Base-by-base conservation (phyloP, 768 basidiomycete species). In the Trametes gibbosa region DNA sequence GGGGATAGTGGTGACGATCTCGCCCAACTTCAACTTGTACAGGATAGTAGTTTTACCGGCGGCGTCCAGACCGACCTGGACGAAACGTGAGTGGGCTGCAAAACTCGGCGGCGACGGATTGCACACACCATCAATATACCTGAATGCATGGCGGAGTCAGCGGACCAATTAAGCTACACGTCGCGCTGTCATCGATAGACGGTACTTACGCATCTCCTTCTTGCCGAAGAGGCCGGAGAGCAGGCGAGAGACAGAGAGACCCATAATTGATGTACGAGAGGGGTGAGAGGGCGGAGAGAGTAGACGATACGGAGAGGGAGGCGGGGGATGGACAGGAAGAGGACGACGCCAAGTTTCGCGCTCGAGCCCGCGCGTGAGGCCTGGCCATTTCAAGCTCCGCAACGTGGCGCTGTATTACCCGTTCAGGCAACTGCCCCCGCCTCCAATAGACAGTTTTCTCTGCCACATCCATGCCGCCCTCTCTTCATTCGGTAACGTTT, bases 1-100 rank as follows among this genome's bases (percentile, higher is more conserved):
- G 62, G 97, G 97, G 75, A 99, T 99, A 65, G 97, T 99, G 66
- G 97, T 98, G 75, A 99, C 97, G 77, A 98, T 98, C 83, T 99
- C 97, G 76, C 96, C 97, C 57, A 98, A 86, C 82, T 98, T 98
- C 73, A 98, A 84, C 83, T 98, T 99, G 85, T 97, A 99, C 67
- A 99, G 82, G 69, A 98, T 99, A 72, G 91, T 93, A 65, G 95
- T 97, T 79, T 98, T 97, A 81, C 95, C 95, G 68, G 96, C 96
- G 70, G 97, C 97, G 73, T 99, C 97, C 70, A 99, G 92, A 79
- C 97, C 97, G 72, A 99, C 96, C 96, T 91, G 67, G 42, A 53
- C 52, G 53, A 50, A 23, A 17, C 23, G 21, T 10, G 17, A 59
- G 64, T 58, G 56, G 46, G 16, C 21, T 23, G 40, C 42, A 13